Evolutionary conservation across 2,329 filamentous ascomycete species (phyloP).

Genomic region (Colletotrichum cuscutae): DNA sequence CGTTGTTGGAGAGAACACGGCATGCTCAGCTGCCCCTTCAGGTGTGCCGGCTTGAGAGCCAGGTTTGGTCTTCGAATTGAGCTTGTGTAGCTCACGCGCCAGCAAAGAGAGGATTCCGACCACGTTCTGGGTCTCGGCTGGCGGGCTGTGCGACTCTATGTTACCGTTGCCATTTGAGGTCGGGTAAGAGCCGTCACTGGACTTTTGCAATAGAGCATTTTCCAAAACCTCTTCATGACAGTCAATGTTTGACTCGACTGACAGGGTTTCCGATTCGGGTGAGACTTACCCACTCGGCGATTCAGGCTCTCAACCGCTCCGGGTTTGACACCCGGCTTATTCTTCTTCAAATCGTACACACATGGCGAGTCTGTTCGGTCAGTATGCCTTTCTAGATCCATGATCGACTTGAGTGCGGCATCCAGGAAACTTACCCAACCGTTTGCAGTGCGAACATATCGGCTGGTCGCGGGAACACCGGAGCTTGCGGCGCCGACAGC

Average conservation of each 20-base stretch:
- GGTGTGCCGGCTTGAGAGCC: conserved; percentile 8
- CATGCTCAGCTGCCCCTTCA: conserved; percentile 1
- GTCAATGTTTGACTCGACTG: neutral
- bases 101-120: conserved; percentile 36
- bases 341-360: conserved; percentile 40
- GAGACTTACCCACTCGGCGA: conserved; percentile 37
- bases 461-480: conserved; percentile 47
- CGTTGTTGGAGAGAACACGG: conserved; percentile 16
- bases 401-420: too few species aligned
- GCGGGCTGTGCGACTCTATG: neutral
- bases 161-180: neutral
- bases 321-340: conserved; percentile 39
- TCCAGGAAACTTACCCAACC: conserved; percentile 38
- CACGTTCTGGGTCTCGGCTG: conserved; percentile 27
- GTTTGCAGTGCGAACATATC: conserved; percentile 44
- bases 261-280: too few species aligned
- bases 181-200: neutral
- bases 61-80: conserved; percentile 11
- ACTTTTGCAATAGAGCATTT: conserved; percentile 28
- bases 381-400: neutral
- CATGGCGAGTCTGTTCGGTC: conserved; percentile 37
- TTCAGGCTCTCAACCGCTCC: conserved; percentile 38
- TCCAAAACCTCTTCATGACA: conserved; percentile 26
- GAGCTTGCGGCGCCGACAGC: conserved; percentile 46
- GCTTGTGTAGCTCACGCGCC: conserved; percentile 37